Evolutionary conservation across 768 basidiomycete genomes (phyloP).

Genomic region (Neoboletus brunneissimus): DNA sequence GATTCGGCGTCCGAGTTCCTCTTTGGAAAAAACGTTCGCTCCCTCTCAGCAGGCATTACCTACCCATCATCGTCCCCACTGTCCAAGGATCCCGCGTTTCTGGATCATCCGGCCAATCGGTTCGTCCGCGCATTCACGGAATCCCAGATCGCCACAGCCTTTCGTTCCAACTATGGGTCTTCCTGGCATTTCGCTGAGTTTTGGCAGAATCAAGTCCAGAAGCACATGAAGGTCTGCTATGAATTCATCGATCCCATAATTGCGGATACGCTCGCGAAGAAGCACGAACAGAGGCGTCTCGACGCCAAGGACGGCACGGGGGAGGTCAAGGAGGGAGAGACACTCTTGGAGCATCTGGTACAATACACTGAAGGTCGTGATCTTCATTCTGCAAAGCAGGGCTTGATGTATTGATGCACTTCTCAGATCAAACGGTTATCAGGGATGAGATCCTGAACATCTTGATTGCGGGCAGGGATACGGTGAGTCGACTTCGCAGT

Average conservation of each 20-base stretch:
- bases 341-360: slow-evolving; percentile 52
- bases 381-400: neutral
- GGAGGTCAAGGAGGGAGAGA: slow-evolving; percentile 40
- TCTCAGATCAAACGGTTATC: slow-evolving; percentile 22
- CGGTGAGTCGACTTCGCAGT: slow-evolving; percentile 26
- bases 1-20: slow-evolving; percentile 60
- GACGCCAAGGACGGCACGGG: slow-evolving; percentile 14
- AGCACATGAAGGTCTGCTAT: slow-evolving; percentile 40
- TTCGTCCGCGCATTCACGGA: slow-evolving; percentile 41
- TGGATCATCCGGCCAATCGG: slow-evolving; percentile 31
- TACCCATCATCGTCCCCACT: slow-evolving; percentile 29
- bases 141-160: slow-evolving; percentile 34
- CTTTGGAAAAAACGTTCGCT: slow-evolving; percentile 42
- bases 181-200: slow-evolving; percentile 46
- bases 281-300: slow-evolving; percentile 15
- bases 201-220: slow-evolving; percentile 40
- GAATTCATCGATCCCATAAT: slow-evolving; percentile 50
- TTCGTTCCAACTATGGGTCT: slow-evolving; percentile 37
- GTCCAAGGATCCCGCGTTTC: slow-evolving; percentile 22
- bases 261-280: slow-evolving; percentile 39
- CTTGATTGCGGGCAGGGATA: slow-evolving; percentile 41
- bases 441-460: slow-evolving; percentile 29
- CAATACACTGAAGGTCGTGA: slow-evolving; percentile 49
- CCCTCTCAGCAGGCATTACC: slow-evolving; percentile 37
- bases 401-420: neutral